Base-by-base conservation (phyloP, 495 filamentous ascomycete species). In the Hypomontagnella submonticulosa region DNA sequence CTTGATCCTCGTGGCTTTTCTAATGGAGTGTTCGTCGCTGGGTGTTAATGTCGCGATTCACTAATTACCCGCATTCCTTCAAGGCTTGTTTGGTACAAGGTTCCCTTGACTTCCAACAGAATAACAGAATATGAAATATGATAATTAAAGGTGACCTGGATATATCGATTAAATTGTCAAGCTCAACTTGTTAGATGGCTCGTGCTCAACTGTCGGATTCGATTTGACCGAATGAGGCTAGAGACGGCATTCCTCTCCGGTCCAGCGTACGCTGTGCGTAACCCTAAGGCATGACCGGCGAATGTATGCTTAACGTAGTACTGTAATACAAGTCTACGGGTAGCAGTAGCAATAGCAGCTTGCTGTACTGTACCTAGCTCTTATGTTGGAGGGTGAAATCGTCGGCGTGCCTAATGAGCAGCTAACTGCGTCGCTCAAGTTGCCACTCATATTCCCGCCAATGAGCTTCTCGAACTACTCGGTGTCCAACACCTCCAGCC, bases 251-350 rank as follows among this genome's bases (percentile, higher is more conserved):
- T 27, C 23, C 48, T 34, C 38, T 52, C 32, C n/a, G 19, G 40
- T 41, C 13, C 37, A 50, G 51, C 40, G 52, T 27, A 60, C 61
- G 57, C 57, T 63, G 48, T 7, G 58, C 53, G 58, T 36, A 67
- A 62, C 53, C 36, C 53, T 53, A 55, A 58, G 53, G 41, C 42
- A 67, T 58, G 64, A 40, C 54, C 64, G 58, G 58, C 33, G 33
- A 47, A 47, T 57, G 52, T 52, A 2, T n/a, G 27, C 36, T 11
- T 40, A 12, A 8, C 36, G 36, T 40, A 3, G 36, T 40, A 40
- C 23, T 40, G 6, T 27, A 27, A 27, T 27, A 27, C 23, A 6
- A 27, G 23, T 2, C 6, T 2, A 27, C 23, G 23, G 23, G 23
- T 27, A 27, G 23, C 6, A 27, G 23, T 27, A 27, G 23, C 23